Evolutionary conservation across 306 rosid genomes (phyloP).

Genomic region (Rosa chinensis): DNA sequence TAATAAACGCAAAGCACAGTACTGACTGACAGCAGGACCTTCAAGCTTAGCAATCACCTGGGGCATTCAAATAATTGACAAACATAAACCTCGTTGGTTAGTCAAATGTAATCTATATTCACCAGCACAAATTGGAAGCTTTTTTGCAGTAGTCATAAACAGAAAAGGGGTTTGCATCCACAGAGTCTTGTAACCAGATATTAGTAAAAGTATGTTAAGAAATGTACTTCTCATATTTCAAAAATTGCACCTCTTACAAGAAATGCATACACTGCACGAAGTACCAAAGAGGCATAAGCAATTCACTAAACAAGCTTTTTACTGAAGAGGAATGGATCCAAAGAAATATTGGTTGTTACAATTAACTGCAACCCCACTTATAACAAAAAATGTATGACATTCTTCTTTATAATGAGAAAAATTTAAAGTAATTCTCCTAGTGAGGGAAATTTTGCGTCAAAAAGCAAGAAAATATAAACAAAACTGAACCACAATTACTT

Average conservation of each 20-base stretch:
- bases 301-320: background rate
- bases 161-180: background rate
- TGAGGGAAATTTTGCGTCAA: background rate
- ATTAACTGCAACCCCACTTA: background rate
- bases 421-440: background rate
- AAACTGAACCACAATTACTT: slow-evolving; percentile 18
- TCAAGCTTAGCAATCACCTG: slow-evolving; percentile 99
- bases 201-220: background rate
- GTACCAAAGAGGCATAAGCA: background rate
- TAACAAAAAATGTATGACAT: background rate
- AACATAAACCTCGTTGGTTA: background rate
- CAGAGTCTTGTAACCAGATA: background rate
- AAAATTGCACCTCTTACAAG: background rate
- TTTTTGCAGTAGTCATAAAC: background rate
- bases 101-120: background rate
- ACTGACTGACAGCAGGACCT: slow-evolving; percentile 97
- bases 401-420: background rate
- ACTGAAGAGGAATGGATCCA: background rate
- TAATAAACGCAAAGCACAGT: slow-evolving; percentile 83
- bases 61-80: slow-evolving; percentile 28
- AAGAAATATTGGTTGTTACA: slow-evolving; percentile 6
- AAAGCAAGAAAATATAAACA: slow-evolving; percentile 14
- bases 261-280: background rate
- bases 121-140: slow-evolving; percentile 13
- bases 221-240: background rate